These are phyloP conservation scores for Blastobotrys raffinosifermentans DNA, from an alignment of 1,139 yeast species.

Conservation along the genomic window DNA sequence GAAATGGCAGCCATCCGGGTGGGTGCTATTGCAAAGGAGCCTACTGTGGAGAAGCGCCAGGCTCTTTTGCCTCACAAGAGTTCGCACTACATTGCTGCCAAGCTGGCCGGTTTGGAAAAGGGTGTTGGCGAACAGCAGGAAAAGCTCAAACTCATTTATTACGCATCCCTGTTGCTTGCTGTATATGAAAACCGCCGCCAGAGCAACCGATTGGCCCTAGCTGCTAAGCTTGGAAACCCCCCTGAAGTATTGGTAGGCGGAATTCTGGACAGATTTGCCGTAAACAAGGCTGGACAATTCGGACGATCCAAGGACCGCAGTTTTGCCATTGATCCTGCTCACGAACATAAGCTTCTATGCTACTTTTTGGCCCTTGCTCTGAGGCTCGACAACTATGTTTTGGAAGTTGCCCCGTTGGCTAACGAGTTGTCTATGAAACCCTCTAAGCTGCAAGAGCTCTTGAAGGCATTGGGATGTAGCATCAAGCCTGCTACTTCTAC, in stretches of 20 bases:
- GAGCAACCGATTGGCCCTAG: constrained; percentile 52
- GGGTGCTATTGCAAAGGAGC: constrained; percentile 47
- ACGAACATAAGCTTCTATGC: constrained; percentile 81
- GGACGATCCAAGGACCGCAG: constrained; percentile 64
- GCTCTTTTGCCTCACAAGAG: constrained; percentile 58
- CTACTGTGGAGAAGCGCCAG: constrained; percentile 43
- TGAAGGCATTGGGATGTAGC: constrained; percentile 77
- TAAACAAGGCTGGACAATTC: constrained; percentile 54
- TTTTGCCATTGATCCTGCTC: constrained; percentile 74
- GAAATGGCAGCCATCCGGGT: constrained; percentile 65
- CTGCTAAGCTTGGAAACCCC: constrained; percentile 59
- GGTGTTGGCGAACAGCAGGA: constrained; percentile 40
- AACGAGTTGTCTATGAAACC: constrained; percentile 82
- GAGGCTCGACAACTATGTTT: constrained; percentile 68
- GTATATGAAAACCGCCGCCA: constrained; percentile 68
- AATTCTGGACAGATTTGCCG: constrained; percentile 62
- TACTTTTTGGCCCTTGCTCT: constrained; percentile 66
- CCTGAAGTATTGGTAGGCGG: constrained; percentile 73
- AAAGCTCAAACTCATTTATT: constrained; percentile 66
- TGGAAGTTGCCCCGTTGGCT: constrained; percentile 77
- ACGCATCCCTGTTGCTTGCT: constrained; percentile 73
- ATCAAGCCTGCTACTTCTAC: constrained; percentile 70
- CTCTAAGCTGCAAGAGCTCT: constrained; percentile 58
- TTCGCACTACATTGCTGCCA: constrained; percentile 49
- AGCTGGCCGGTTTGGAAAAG: constrained; percentile 34